These are phyloP conservation scores for Amanita muscaria DNA, from an alignment of 768 basidiomycete species.

Conservation along the genomic window DNA sequence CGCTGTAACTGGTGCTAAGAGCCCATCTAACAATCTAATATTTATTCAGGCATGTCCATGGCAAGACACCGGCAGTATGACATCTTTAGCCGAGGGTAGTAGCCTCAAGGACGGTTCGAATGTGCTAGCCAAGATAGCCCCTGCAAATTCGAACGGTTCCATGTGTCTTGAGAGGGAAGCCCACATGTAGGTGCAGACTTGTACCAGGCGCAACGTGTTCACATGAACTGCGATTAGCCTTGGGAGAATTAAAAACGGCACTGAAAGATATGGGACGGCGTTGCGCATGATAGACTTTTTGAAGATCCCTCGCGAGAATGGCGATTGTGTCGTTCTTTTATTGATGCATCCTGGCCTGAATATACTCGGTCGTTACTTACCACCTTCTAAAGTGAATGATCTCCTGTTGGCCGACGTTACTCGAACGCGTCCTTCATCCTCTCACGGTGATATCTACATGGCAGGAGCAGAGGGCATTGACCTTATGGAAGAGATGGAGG, in stretches of 20 bases:
- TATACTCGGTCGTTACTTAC: conserved; percentile 61
- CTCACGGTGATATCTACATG: conserved; percentile 45
- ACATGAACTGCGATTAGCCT: conserved; percentile 22
- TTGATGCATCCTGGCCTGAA: conserved; percentile 65
- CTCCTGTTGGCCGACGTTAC: conserved; percentile 51
- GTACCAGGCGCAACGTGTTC: not conserved
- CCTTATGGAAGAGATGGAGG: conserved; percentile 43
- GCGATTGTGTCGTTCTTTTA: conserved; percentile 64
- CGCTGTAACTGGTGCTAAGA: not conserved
- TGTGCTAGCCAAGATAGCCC: conserved; percentile 66
- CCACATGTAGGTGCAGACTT: conserved; percentile 46
- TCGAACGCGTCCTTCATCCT: conserved; percentile 30
- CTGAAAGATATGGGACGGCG: conserved; percentile 44
- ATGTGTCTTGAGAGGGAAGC: conserved; percentile 67
- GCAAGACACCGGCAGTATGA: conserved; percentile 70
- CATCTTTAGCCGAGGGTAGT: conserved; percentile 57
- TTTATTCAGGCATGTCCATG: conserved; percentile 46
- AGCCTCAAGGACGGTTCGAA: conserved; percentile 62
- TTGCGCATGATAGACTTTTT: conserved; percentile 57
- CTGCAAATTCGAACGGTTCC: conserved; percentile 63
- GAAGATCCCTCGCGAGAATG: conserved; percentile 54
- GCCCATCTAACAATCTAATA: conserved; percentile 1
- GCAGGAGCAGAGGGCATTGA: conserved; percentile 37
- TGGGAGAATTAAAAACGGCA: conserved; percentile 40
- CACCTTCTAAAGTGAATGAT: conserved; percentile 56